Conservation (phyloP, 495 filamentous ascomycete genomes). For the Pseudomonodictys pantanalensis region DNA sequence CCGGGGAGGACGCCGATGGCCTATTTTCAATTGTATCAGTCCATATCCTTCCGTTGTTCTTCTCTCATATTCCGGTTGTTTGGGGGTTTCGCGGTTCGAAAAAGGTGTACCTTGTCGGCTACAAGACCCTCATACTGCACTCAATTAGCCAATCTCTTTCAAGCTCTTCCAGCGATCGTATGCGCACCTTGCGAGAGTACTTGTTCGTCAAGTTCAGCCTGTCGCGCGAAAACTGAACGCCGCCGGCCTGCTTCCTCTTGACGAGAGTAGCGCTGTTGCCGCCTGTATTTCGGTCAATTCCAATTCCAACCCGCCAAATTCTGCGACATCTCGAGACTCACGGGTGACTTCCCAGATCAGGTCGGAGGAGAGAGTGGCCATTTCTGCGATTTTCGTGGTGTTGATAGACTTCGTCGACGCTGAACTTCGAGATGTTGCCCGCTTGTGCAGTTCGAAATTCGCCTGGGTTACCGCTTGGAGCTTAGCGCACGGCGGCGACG, state of each 20-base stretch:
- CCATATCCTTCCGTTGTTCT: not conserved
- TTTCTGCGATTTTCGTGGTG: slow-evolving; percentile 11
- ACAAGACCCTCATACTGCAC: slow-evolving; percentile 75
- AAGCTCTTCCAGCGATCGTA: not conserved
- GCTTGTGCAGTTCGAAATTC: slow-evolving; percentile 8
- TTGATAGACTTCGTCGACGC: not conserved
- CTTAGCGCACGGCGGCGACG: not conserved
- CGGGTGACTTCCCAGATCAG: slow-evolving; percentile 88
- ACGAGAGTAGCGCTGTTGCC: slow-evolving; percentile 79
- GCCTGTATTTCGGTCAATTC: slow-evolving; percentile 50
- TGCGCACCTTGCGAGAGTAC: slow-evolving; percentile 80
- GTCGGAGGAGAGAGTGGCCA: slow-evolving; percentile 70
- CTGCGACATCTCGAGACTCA: no score
- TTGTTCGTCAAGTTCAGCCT: slow-evolving; percentile 87
- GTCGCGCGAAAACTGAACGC: slow-evolving; percentile 86
- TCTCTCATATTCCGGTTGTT: not conserved
- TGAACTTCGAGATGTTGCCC: not conserved
- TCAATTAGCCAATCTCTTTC: slow-evolving; percentile 15
- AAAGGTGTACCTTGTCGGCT: slow-evolving; percentile 79
- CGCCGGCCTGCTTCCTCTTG: slow-evolving; percentile 74
- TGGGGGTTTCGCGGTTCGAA: not conserved
- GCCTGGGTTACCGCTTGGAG: slow-evolving; percentile 1
- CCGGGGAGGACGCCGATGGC: slow-evolving; percentile 71
- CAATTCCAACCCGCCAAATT: not conserved
- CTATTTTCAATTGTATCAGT: slow-evolving; percentile 46